Conservation (phyloP, 1,284 basidiomycete genomes). For the Hypsizygus ulmarius region DNA sequence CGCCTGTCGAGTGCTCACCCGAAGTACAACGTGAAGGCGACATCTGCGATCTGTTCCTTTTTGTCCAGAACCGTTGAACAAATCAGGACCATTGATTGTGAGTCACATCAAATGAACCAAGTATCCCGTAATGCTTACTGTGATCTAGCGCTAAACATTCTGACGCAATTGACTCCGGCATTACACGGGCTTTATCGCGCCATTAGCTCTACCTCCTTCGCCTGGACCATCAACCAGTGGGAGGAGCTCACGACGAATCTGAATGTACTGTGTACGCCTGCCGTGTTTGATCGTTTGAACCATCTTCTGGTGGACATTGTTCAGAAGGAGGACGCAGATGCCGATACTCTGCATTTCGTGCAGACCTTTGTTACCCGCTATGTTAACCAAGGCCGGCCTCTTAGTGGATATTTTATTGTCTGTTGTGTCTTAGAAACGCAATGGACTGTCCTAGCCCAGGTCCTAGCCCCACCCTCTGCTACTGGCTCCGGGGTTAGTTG, state of each 20-base stretch:
- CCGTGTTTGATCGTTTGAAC: slow-evolving; percentile 68
- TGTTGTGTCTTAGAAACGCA: slow-evolving; percentile 84
- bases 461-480: slow-evolving; percentile 47
- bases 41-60: slow-evolving; percentile 60
- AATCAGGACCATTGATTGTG: slow-evolving; percentile 55
- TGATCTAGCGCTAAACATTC: slow-evolving; percentile 58
- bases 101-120: slow-evolving; percentile 22
- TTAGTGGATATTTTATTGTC: slow-evolving; percentile 85
- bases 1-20: slow-evolving; percentile 56
- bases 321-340: slow-evolving; percentile 51
- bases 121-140: slow-evolving; percentile 2
- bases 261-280: slow-evolving; percentile 55
- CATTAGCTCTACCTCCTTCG: slow-evolving; percentile 72
- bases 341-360: slow-evolving; percentile 54
- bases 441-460: slow-evolving; percentile 81
- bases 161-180: slow-evolving; percentile 77
- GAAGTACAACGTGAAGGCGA: slow-evolving; percentile 46
- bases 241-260: slow-evolving; percentile 52
- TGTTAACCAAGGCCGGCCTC: slow-evolving; percentile 67
- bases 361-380: slow-evolving; percentile 79
- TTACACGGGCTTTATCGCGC: slow-evolving; percentile 88
- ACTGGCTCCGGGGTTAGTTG: slow-evolving; percentile 37
- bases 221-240: slow-evolving; percentile 74
- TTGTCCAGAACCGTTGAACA: slow-evolving; percentile 55
- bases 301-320: slow-evolving; percentile 60